Base-by-base conservation (phyloP, 1,139 yeast species). In the Yamadazyma epiphylla region DNA sequence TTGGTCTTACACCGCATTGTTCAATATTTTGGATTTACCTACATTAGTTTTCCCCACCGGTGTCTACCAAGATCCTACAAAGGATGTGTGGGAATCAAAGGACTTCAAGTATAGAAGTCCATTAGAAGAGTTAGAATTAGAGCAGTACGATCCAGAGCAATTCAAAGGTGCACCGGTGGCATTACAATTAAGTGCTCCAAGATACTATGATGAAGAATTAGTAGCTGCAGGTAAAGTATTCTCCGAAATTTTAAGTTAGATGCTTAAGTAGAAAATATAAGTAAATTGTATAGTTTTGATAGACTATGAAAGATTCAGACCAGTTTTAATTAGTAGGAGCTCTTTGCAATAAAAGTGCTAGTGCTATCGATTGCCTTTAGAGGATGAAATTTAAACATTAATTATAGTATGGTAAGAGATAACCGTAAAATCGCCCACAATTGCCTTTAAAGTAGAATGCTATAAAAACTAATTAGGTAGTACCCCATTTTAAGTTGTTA, bases 1-100 rank as follows among this genome's bases (percentile, higher is more conserved):
- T 53, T 82, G 91, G 91, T 80, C 86, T 4, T 81, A 81, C 58
- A 80, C 88, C 6, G 55, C 85, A 0, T 67, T 80, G 40, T 82
- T 77, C 66, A 80, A 80, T 49, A 53, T 80, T 35, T 55, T 78
- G 42, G 87, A 80, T 48, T 63, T 75, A 43, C 82, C 86, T 27
- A 67, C 78, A 20, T 69, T 78, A 34, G 70, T 67, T 3, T 63
- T 77, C 55, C 86, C 81, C 45, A 70, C 84, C 5, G 80, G 83
- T 7, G 55, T 77, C 40, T 62, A 50, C 44, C 84, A 76, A 46
- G 83, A 79, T 48, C 73, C 74, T 10, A 32, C 42, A 4, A 31
- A 59, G 17, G 74, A 68, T 45, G 49, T 48, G 36, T 67, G 72
- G 73, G 54, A 49, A 8, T 48, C 48, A 20, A 38, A 44, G 10